Conservation (phyloP, 2,329 filamentous ascomycete species). For the Neonectria hederae region DNA sequence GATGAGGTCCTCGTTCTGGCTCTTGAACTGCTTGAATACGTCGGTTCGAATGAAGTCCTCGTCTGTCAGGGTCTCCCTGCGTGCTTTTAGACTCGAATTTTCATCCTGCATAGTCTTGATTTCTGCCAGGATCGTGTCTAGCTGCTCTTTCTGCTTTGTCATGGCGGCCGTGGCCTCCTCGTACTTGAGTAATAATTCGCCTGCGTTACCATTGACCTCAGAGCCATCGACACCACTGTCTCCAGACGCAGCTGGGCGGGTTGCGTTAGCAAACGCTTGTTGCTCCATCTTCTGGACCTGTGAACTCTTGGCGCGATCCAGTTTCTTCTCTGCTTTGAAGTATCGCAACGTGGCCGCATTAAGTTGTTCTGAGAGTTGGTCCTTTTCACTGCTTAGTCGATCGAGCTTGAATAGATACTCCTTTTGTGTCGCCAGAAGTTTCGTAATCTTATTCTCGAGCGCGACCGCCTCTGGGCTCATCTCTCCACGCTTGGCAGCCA, state of each 20-base stretch:
- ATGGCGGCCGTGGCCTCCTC: conserved; percentile 81
- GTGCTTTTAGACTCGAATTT: conserved; percentile 75
- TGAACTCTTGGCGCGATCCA: conserved; percentile 87
- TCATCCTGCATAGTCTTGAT: conserved; percentile 80
- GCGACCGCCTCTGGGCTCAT: conserved; percentile 74
- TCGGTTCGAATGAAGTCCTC: conserved; percentile 95
- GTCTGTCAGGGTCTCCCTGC: conserved; percentile 79
- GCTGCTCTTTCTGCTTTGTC: conserved; percentile 86
- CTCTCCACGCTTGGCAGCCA: conserved; percentile 61
- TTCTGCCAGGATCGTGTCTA: conserved; percentile 81
- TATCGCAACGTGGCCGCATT: conserved; percentile 91
- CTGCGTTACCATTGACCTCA: conserved; percentile 64
- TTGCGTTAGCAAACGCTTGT: conserved; percentile 79
- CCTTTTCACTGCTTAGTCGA: conserved; percentile 79
- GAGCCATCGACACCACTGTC: conserved; percentile 61
- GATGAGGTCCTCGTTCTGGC: conserved; percentile 91
- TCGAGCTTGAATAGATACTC: conserved; percentile 80
- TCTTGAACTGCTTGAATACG: conserved; percentile 90
- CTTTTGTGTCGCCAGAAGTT: conserved; percentile 83
- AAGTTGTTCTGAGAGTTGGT: conserved; percentile 84
- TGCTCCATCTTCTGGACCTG: conserved; percentile 93
- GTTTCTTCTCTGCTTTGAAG: conserved; percentile 93
- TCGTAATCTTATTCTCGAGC: conserved; percentile 78
- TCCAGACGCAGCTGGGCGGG: conserved; percentile 54
- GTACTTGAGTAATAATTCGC: conserved; percentile 78